Percentiles rank a stretch among this genome's conserved stretches.
phyloP scores from a whole-genome alignment of 1,139 yeast species.

The Ogataea hybrid region DNA sequence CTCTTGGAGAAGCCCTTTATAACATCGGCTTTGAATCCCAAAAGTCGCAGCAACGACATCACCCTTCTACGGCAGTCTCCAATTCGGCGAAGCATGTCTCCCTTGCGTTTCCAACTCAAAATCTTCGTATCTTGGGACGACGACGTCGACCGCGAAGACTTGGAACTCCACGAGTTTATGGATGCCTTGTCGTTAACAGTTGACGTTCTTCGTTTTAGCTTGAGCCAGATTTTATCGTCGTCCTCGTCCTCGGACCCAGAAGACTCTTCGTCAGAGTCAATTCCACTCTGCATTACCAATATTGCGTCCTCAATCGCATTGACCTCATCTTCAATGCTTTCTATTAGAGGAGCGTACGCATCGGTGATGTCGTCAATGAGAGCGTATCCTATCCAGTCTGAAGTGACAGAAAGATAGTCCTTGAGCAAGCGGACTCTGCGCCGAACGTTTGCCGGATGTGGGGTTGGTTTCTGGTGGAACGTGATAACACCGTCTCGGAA shows the following conservation, averaged over 20 bases:
- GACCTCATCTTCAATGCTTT: slow-evolving; percentile 88
- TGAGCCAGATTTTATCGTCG: slow-evolving; percentile 28
- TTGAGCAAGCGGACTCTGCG: slow-evolving; percentile 84
- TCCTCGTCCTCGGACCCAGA: slow-evolving; percentile 35
- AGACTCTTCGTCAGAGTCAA: slow-evolving; percentile 44
- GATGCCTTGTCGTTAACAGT: slow-evolving; percentile 28
- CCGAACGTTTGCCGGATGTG: slow-evolving; percentile 94
- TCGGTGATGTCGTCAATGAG: slow-evolving; percentile 95
- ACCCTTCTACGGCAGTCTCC: slow-evolving; percentile 95
- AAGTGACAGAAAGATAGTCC: slow-evolving; percentile 84
- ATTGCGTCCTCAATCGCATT: slow-evolving; percentile 91
- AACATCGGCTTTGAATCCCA: slow-evolving; percentile 95
- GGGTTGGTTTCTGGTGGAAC: slow-evolving; percentile 92
- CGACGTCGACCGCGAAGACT: slow-evolving; percentile 34
- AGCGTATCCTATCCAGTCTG: slow-evolving; percentile 98
- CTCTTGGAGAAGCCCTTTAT: slow-evolving; percentile 91
- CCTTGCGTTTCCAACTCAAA: slow-evolving; percentile 86
- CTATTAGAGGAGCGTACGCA: slow-evolving; percentile 96
- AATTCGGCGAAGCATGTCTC: slow-evolving; percentile 90
- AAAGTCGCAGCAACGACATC: slow-evolving; percentile 79
- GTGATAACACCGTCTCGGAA: slow-evolving; percentile 89
- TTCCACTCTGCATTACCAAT: slow-evolving; percentile 77
- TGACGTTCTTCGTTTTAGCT: slow-evolving; percentile 30
- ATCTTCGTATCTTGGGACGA: slow-evolving; percentile 50
- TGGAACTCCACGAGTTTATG: slow-evolving; percentile 16